Evolutionary conservation across 805 yeast species (phyloP).

Genomic region (Candida yuanshanica): DNA sequence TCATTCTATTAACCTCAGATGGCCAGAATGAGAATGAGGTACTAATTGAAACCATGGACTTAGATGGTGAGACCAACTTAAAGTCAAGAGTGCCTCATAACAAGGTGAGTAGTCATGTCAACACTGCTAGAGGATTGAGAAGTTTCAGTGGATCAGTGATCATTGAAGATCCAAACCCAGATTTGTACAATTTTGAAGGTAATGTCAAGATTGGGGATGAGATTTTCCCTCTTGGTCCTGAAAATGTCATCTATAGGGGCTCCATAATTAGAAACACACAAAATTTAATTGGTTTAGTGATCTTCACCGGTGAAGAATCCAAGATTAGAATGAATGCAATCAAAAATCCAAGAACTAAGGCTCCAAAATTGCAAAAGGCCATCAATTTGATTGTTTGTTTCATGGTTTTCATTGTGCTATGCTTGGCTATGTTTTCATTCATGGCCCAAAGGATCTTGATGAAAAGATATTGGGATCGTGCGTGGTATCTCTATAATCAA

Average conservation of each 20-base stretch:
- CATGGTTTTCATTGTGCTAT: slow-evolving; percentile 79
- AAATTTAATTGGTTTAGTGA: slow-evolving; percentile 67
- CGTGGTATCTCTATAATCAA: slow-evolving; percentile 70
- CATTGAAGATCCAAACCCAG: slow-evolving; percentile 88
- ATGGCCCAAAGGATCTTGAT: slow-evolving; percentile 64
- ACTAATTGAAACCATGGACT: slow-evolving; percentile 91
- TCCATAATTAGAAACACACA: slow-evolving; percentile 82
- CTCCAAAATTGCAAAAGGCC: slow-evolving; percentile 82
- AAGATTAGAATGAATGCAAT: slow-evolving; percentile 94
- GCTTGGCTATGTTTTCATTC: slow-evolving; percentile 72
- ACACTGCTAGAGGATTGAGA: slow-evolving; percentile 45
- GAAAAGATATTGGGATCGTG: slow-evolving; percentile 32
- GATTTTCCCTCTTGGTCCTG: slow-evolving; percentile 62
- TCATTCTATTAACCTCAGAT: slow-evolving; percentile 63
- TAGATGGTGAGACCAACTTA: slow-evolving; percentile 95
- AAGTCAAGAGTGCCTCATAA: slow-evolving; percentile 68
- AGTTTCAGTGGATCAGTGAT: slow-evolving; percentile 49
- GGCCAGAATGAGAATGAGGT: slow-evolving; percentile 53
- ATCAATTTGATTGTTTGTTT: slow-evolving; percentile 80
- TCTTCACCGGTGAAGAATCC: slow-evolving; percentile 94
- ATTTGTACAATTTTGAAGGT: slow-evolving; percentile 90
- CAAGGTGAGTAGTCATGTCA: slow-evolving; percentile 48
- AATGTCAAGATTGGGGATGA: slow-evolving; percentile 38
- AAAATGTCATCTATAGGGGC: slow-evolving; percentile 87
- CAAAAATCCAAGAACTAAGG: slow-evolving; percentile 82